Evolutionary conservation across 1,139 yeast genomes (phyloP), one percentile per base, ranked within the genome.

Genomic region (Lodderomyces metapsilosis): DNA sequence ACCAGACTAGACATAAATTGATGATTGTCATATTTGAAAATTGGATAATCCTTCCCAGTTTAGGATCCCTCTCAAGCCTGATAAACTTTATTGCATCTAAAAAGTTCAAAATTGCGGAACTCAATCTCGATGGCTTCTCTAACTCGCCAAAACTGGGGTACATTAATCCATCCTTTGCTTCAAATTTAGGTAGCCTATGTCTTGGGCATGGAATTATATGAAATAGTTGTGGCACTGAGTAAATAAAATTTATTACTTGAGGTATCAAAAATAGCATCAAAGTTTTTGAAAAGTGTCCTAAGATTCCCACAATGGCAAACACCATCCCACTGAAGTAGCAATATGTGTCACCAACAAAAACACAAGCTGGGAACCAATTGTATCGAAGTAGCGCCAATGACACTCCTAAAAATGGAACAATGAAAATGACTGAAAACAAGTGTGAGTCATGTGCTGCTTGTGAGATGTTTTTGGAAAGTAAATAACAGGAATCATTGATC

Each of bases 271-370:
- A 84, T 30, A 91, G 65, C 61, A 92, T 68, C 52, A 92, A 71
- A 0, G 99, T 92, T 64, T 92, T 92, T 37, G 97, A 88, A 60
- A 91, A 94, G 66, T 92, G 99, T 1, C 98, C 98, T 46, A 88
- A 75, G 34, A 92, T 94, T 2, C 98, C 98, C 21, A 88, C 96
- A 30, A 91, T 94, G 0, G 98, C 98, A 64, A 92, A 91, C 1
- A 92, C 96, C 98, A 92, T 92, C 3, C 99, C 99, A 24, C 96
- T 88, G 62, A 92, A 89, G 64, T 94, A 92, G 64, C 99, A 92
- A 67, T 86, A 94, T 0, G 98, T 92, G 58, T 92, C 99, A 18
- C 99, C 99, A 3, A 94, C 99, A 67, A 92, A 92, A 1, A 88
- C 98, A 44, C 67, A 66, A 0, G 98, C 89, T 1, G 98, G 98